Percentiles rank a stretch among this genome's conserved stretches.
phyloP scores from a whole-genome alignment of 176 grass and related monocot species.

The Saccharum spontaneum region DNA sequence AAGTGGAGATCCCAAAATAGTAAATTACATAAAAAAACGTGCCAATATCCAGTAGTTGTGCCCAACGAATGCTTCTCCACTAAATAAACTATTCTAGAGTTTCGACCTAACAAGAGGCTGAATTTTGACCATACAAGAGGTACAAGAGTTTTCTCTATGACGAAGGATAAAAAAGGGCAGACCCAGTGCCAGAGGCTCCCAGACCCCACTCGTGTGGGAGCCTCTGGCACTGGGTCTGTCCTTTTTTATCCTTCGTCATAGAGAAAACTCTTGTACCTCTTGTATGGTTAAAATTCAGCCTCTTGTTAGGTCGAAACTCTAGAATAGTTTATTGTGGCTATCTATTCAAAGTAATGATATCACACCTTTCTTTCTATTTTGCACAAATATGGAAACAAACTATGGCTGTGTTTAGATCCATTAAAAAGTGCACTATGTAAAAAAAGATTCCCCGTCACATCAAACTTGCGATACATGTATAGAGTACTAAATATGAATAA shows the following conservation, averaged over 20 bases:
- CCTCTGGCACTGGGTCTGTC: too few species aligned
- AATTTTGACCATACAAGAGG: neutral
- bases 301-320: neutral
- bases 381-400: neutral
- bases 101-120: neutral
- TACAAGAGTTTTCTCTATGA: neutral
- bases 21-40: neutral
- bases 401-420: too few species aligned
- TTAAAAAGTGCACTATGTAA: too few species aligned
- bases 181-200: too few species aligned
- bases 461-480: too few species aligned
- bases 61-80: neutral
- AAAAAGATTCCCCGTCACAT: too few species aligned
- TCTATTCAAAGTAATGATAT: neutral
- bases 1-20: neutral
- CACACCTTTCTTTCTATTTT: neutral
- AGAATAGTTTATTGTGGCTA: neutral
- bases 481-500: too few species aligned
- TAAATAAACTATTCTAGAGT: neutral
- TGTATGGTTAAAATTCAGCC: neutral
- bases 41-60: neutral
- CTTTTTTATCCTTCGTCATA: neutral
- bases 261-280: neutral
- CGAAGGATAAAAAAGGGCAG: slow-evolving; percentile 2
- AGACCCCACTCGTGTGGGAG: too few species aligned